These are phyloP conservation scores for Leishmania guyanensis DNA, from an alignment of 208 protist species.

Conservation along the genomic window DNA sequence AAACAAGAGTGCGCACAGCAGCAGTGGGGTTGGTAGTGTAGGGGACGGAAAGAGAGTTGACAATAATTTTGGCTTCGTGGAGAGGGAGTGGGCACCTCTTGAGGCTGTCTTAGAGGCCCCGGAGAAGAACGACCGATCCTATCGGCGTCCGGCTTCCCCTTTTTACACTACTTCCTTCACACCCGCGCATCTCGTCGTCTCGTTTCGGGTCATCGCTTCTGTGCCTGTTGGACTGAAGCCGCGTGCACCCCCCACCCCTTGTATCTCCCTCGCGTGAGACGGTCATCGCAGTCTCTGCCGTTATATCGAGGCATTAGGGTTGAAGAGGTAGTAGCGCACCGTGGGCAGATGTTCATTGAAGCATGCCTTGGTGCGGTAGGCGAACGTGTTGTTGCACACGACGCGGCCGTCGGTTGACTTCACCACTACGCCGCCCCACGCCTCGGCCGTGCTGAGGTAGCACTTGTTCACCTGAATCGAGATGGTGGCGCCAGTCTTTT, in stretches of 20 bases:
- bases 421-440: constrained; percentile 82
- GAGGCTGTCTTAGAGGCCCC: neutral
- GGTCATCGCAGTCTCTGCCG: neutral
- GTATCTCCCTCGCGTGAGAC: neutral
- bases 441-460: constrained; percentile 66
- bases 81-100: neutral
- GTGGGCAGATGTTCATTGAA: constrained; percentile 90
- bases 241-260: neutral
- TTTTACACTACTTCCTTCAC: neutral
- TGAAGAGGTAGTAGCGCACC: constrained; percentile 87
- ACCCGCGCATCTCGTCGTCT: neutral
- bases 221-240: neutral
- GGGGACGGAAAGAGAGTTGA: neutral
- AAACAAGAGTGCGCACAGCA: neutral
- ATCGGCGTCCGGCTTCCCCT: neutral
- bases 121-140: neutral
- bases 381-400: constrained; percentile 89
- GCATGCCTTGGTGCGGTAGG: constrained; percentile 82
- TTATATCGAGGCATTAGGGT: constrained; percentile 4
- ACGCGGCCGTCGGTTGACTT: constrained; percentile 78
- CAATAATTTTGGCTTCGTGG: no score
- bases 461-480: constrained; percentile 54
- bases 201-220: neutral
- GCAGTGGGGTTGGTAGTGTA: neutral
- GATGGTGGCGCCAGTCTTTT: constrained; percentile 49